A percentile compares a stretch with the other conserved stretches of the same genome.
Evolutionary conservation across 1,139 yeast genomes (phyloP).

Genomic region (Yamadazyma triangularis): DNA sequence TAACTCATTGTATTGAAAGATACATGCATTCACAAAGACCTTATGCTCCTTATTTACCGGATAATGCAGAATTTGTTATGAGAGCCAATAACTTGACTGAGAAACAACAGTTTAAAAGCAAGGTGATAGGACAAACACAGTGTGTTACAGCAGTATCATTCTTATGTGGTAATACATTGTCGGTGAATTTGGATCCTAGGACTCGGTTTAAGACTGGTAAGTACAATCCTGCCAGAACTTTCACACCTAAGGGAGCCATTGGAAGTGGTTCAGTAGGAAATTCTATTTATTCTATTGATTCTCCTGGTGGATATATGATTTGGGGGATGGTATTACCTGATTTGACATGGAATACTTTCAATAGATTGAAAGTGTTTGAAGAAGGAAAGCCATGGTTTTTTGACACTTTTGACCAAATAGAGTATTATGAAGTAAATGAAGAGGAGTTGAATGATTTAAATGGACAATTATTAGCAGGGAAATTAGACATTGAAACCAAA

Average conservation of each 20-base stretch:
- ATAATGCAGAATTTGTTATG: conserved; percentile 27
- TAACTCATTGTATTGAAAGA: conserved; percentile 26
- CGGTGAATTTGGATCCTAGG: conserved; percentile 31
- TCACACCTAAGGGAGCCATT: conserved; percentile 32
- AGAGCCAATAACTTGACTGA: conserved; percentile 23
- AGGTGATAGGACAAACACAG: conserved; percentile 24
- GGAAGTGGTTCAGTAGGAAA: conserved; percentile 32
- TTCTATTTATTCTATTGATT: conserved; percentile 31
- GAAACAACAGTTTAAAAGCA: conserved; percentile 23
- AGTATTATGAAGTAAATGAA: conserved; percentile 31
- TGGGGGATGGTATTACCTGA: conserved; percentile 36
- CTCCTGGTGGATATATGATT: conserved; percentile 38
- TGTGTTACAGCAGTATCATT: conserved; percentile 33
- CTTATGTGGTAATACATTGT: conserved; percentile 30
- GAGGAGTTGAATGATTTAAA: conserved; percentile 20
- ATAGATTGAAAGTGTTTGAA: conserved; percentile 14
- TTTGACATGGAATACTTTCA: conserved; percentile 33
- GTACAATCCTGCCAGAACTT: conserved; percentile 35
- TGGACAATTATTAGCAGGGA: conserved; percentile 21
- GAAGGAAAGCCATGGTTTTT: conserved; percentile 32
- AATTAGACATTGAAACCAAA: conserved; percentile 19
- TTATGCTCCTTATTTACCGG: conserved; percentile 32
- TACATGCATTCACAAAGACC: conserved; percentile 33
- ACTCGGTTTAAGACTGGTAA: conserved; percentile 27
- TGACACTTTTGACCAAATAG: conserved; percentile 29